Evolutionary conservation across 768 basidiomycete genomes (phyloP).

Genomic region (Hygrocybe punicea): DNA sequence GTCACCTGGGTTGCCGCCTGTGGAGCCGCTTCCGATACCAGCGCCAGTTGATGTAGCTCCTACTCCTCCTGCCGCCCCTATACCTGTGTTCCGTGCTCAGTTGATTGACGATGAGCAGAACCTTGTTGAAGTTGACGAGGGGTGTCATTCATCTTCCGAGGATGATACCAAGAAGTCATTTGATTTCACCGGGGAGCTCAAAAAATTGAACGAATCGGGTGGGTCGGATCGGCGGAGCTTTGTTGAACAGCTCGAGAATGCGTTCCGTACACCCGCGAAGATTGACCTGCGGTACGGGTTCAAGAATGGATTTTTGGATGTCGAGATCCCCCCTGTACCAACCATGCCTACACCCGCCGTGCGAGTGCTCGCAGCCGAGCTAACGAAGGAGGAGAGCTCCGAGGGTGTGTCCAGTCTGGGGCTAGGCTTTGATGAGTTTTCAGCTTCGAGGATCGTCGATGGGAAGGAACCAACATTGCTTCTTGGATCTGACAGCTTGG

Average conservation of each 20-base stretch:
- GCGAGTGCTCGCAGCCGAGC: slow-evolving; percentile 11
- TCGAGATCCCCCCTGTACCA: slow-evolving; percentile 53
- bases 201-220: slow-evolving; percentile 66
- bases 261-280: slow-evolving; percentile 74
- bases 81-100: slow-evolving; percentile 43
- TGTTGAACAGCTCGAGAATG: slow-evolving; percentile 76
- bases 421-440: slow-evolving; percentile 11
- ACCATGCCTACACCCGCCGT: slow-evolving; percentile 38
- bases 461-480: slow-evolving; percentile 36
- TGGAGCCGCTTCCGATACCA: slow-evolving; percentile 35
- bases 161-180: slow-evolving; percentile 77
- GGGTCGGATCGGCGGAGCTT: slow-evolving; percentile 70
- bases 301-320: slow-evolving; percentile 29
- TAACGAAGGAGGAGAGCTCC: slow-evolving; percentile 4
- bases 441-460: slow-evolving; percentile 25
- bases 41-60: slow-evolving; percentile 1
- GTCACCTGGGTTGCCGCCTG: slow-evolving; percentile 45
- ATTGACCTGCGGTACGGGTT: slow-evolving; percentile 56
- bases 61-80: slow-evolving; percentile 20
- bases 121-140: slow-evolving; percentile 41
- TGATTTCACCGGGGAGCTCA: slow-evolving; percentile 78
- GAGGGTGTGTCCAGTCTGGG: slow-evolving; percentile 8
- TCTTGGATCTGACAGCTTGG: slow-evolving; percentile 37
- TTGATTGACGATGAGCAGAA: slow-evolving; percentile 46
- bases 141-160: slow-evolving; percentile 41